These are phyloP conservation scores for Myxozyma mucilagina DNA, from an alignment of 805 yeast species.

Conservation along the genomic window DNA sequence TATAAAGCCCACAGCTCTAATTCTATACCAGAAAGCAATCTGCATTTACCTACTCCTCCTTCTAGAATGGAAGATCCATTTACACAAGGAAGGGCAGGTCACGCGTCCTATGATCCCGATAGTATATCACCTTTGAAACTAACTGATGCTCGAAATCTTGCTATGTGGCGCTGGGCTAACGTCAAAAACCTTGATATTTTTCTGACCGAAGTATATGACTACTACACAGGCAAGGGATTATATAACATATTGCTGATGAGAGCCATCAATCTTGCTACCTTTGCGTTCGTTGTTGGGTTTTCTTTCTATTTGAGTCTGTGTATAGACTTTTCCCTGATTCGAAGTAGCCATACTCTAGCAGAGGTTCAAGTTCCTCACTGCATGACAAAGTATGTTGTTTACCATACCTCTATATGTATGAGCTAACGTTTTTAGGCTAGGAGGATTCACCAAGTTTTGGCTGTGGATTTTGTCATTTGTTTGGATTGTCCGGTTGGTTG, in stretches of 20 bases:
- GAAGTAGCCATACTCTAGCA: conserved; percentile 36
- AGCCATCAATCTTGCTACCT: conserved; percentile 65
- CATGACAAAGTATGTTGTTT: conserved; percentile 40
- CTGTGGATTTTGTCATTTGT: conserved; percentile 59
- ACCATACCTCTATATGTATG: neutral
- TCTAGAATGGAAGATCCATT: conserved; percentile 16
- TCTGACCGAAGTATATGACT: conserved; percentile 75
- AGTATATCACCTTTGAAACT: conserved; percentile 42
- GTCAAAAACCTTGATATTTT: conserved; percentile 88
- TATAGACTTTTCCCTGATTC: conserved; percentile 59
- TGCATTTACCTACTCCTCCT: conserved; percentile 27
- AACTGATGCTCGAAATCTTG: conserved; percentile 67
- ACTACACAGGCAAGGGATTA: conserved; percentile 83
- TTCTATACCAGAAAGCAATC: neutral
- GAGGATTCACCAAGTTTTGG: conserved; percentile 51
- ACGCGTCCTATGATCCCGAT: neutral
- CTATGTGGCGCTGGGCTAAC: conserved; percentile 96
- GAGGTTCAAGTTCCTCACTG: conserved; percentile 53
- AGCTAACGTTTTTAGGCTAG: conserved; percentile 5
- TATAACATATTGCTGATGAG: conserved; percentile 71
- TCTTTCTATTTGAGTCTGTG: conserved; percentile 81
- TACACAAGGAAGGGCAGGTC: neutral
- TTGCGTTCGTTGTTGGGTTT: conserved; percentile 76
- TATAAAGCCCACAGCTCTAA: neutral
- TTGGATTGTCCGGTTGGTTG: conserved; percentile 44